Evolutionary conservation across 2,329 filamentous ascomycete species (phyloP).

Genomic region (Colletotrichum tanaceti): DNA sequence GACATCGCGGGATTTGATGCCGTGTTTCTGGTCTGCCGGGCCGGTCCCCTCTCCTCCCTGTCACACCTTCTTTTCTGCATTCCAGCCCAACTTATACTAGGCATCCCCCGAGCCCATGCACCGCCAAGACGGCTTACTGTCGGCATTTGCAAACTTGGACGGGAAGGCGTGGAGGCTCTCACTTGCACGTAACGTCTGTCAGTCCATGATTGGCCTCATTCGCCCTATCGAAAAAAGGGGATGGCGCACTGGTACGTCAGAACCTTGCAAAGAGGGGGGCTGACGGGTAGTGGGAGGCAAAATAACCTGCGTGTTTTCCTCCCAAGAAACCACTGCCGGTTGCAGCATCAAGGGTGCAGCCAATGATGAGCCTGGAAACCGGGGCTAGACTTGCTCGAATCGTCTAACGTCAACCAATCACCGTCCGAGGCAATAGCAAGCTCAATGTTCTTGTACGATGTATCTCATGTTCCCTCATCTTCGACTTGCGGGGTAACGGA

Average conservation of each 20-base stretch:
- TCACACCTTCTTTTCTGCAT: background rate
- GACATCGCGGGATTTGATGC: background rate
- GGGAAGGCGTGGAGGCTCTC: background rate
- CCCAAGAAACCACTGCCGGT: conserved; percentile 18
- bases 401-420: conserved; percentile 34
- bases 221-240: background rate
- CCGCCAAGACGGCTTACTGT: conserved; percentile 17
- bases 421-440: conserved; percentile 5
- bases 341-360: conserved; percentile 21
- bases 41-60: background rate
- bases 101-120: background rate
- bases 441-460: conserved; percentile 16
- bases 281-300: conserved; percentile 6
- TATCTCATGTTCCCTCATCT: background rate
- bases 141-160: conserved; percentile 8
- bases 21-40: background rate
- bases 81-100: background rate
- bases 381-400: conserved; percentile 23
- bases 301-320: conserved; percentile 9
- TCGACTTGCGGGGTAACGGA: background rate
- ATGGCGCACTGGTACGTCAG: background rate
- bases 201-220: background rate
- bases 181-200: background rate
- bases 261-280: conserved; percentile 8
- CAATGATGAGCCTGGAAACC: conserved; percentile 23